Conservation (phyloP, 768 basidiomycete species). For the Arthromyces matolae region DNA sequence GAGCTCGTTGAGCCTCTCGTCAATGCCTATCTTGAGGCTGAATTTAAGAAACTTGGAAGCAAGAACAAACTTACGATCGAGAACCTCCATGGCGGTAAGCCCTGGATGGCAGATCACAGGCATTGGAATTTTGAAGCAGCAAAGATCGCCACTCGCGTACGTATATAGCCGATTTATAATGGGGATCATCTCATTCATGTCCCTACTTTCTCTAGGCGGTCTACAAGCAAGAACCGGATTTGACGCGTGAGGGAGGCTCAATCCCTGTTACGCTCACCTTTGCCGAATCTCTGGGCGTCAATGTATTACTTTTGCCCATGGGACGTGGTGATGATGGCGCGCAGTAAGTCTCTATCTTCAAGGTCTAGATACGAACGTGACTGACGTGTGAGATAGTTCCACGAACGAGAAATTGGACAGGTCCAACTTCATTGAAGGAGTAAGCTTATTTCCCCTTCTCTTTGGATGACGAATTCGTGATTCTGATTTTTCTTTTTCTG, state of each 20-base stretch:
- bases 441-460: constrained; percentile 30
- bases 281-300: constrained; percentile 81
- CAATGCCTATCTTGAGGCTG: constrained; percentile 59
- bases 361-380: neutral
- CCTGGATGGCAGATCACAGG: constrained; percentile 81
- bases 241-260: constrained; percentile 90
- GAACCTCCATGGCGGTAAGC: constrained; percentile 76
- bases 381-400: constrained; percentile 48
- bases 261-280: constrained; percentile 94
- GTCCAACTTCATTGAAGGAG: constrained; percentile 85
- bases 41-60: constrained; percentile 80
- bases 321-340: constrained; percentile 94
- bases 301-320: constrained; percentile 88
- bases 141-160: constrained; percentile 74
- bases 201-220: constrained; percentile 36
- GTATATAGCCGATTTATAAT: constrained; percentile 2
- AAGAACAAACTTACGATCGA: constrained; percentile 81
- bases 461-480: neutral
- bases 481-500: neutral
- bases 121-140: constrained; percentile 96
- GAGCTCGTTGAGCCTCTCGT: constrained; percentile 72
- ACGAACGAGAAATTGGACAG: constrained; percentile 94
- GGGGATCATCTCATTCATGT: neutral
- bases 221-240: constrained; percentile 73
- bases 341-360: constrained; percentile 52